These are phyloP conservation scores for Russula dissimulans DNA, from an alignment of 768 basidiomycete genomes.

Conservation along the genomic window DNA sequence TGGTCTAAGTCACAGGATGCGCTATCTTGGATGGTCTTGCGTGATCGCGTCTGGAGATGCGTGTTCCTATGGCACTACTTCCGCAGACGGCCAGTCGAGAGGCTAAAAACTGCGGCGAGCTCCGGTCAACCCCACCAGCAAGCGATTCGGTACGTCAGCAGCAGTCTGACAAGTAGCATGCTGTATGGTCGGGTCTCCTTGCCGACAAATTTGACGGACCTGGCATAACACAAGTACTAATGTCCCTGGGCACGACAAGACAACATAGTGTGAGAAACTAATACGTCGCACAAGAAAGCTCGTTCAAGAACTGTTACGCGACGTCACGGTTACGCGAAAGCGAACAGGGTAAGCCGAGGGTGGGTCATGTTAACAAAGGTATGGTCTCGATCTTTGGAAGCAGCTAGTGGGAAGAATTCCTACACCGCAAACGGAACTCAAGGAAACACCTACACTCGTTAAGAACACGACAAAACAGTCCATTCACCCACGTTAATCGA, in stretches of 20 bases:
- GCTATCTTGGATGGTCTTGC: neutral
- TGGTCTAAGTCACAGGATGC: neutral
- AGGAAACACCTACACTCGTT: neutral
- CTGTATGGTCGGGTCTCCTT: no score
- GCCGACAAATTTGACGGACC: neutral
- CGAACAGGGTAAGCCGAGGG: constrained; percentile 1
- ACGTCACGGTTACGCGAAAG: neutral
- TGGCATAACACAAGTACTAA: neutral
- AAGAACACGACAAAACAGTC: neutral
- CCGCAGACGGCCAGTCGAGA: neutral
- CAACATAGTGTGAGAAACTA: neutral
- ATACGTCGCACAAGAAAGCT: neutral
- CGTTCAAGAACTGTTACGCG: no score
- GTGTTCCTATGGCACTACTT: neutral
- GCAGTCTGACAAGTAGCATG: no score
- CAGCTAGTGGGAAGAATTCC: constrained; percentile 6
- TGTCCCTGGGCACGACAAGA: neutral
- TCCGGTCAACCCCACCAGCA: neutral
- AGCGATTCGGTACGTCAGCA: neutral
- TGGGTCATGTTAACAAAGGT: neutral
- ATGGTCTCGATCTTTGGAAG: constrained; percentile 23
- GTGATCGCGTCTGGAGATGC: neutral
- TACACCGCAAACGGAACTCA: constrained; percentile 5
- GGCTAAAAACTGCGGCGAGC: neutral
- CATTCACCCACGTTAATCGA: constrained; percentile 4